Evolutionary conservation across 176 grass and related monocot genomes (phyloP).

Genomic region (Elaeis guineensis): DNA sequence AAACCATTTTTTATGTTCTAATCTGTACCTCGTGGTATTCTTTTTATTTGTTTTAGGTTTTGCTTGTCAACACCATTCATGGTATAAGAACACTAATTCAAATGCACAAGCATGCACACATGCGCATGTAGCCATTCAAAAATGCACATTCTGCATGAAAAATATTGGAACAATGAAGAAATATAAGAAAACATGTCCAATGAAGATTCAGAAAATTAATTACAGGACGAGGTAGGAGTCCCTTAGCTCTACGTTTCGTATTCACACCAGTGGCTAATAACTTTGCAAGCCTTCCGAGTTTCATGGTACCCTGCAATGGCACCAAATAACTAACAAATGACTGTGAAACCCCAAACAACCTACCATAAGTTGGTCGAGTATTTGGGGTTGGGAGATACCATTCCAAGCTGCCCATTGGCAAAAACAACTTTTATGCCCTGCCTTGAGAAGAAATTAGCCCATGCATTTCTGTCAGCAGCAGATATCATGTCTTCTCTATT

Average conservation of each 20-base stretch:
- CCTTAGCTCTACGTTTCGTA: slow-evolving; percentile 79
- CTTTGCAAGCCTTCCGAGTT: slow-evolving; percentile 84
- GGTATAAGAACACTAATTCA: too few species aligned
- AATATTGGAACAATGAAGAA: slow-evolving; percentile 2
- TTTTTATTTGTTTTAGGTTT: too few species aligned
- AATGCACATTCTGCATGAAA: background rate
- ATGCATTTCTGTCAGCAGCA: slow-evolving; percentile 70
- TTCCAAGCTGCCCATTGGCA: slow-evolving; percentile 85
- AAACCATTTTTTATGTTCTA: too few species aligned
- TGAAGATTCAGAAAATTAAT: slow-evolving; percentile 6
- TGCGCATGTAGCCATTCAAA: too few species aligned
- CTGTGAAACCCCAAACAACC: background rate
- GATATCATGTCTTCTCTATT: slow-evolving; percentile 98
- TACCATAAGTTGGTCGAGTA: too few species aligned
- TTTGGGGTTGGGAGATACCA: slow-evolving; percentile 35
- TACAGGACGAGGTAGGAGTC: slow-evolving; percentile 89
- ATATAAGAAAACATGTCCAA: slow-evolving; percentile 7
- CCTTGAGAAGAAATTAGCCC: slow-evolving; percentile 77
- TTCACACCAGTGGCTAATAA: slow-evolving; percentile 73
- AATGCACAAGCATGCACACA: too few species aligned
- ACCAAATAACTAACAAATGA: slow-evolving; percentile 13
- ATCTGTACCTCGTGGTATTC: too few species aligned
- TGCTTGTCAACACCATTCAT: too few species aligned
- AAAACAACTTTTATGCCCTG: slow-evolving; percentile 81
- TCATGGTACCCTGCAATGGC: slow-evolving; percentile 79